These are phyloP conservation scores for Pinus albicaulis DNA, from an alignment of 75 land plant genomes.

Conservation along the genomic window DNA sequence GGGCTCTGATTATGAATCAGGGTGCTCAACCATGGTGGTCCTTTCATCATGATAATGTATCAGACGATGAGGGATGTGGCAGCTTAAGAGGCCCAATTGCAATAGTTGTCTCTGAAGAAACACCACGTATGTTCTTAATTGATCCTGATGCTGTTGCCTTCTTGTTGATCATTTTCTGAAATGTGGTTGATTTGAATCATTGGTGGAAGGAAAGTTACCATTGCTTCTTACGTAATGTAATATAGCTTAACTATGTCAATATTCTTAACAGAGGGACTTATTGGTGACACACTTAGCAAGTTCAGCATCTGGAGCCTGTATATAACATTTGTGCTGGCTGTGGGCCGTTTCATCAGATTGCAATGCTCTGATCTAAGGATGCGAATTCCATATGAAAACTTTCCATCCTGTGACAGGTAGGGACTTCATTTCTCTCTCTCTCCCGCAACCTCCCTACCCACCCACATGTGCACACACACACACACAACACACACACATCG, in stretches of 20 bases:
- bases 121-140: constrained; percentile 67
- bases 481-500: too few relatives aligned
- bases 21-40: constrained; percentile 81
- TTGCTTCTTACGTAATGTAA: constrained; percentile 1
- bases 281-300: constrained; percentile 97
- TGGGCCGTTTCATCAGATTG: constrained; percentile 93
- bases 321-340: constrained; percentile 95
- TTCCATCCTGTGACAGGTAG: constrained; percentile 98
- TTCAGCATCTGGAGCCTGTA: constrained; percentile 99
- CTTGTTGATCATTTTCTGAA: not conserved
- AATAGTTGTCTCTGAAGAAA: constrained; percentile 90
- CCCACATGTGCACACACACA: too few relatives aligned
- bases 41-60: constrained; percentile 53
- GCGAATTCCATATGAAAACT: constrained; percentile 97
- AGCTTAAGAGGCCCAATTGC: constrained; percentile 71
- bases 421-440: constrained; percentile 4
- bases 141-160: not conserved
- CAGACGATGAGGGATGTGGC: constrained; percentile 38
- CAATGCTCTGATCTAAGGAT: constrained; percentile 96
- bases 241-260: not conserved
- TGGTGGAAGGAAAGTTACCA: not conserved
- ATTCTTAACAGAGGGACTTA: constrained; percentile 70
- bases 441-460: too few relatives aligned
- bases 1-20: constrained; percentile 66
- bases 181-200: not conserved